A percentile compares a stretch with the other conserved stretches of the same genome.
Conservation (phyloP, 177 flowering plant genomes). For the Telopea speciosissima region DNA sequence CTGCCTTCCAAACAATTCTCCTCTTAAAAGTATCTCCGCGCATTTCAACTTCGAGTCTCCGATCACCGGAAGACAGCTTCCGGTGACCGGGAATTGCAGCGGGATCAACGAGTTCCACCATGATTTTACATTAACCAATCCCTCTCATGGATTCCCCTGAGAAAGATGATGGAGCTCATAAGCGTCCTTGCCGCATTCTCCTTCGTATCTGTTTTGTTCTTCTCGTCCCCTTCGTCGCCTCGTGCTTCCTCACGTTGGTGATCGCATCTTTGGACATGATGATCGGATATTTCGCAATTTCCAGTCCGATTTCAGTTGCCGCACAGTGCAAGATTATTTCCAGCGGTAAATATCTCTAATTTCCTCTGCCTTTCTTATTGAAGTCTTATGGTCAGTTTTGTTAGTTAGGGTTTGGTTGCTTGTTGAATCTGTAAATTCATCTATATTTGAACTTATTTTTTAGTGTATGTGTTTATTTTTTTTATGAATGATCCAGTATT, state of each 20-base stretch:
- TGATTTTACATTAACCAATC: not conserved
- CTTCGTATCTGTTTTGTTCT: not conserved
- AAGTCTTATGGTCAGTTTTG: not conserved
- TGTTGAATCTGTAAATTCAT: not conserved
- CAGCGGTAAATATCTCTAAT: conserved; percentile 44
- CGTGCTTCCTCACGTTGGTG: conserved; percentile 15
- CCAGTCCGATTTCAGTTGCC: conserved; percentile 36
- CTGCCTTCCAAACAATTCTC: too few relatives aligned
- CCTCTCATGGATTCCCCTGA: not conserved
- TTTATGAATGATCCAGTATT: too few relatives aligned
- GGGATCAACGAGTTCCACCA: not conserved
- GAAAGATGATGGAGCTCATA: not conserved
- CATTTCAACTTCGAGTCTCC: not conserved
- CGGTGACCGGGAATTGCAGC: not conserved
- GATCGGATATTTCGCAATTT: conserved; percentile 24
- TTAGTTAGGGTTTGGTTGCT: not conserved
- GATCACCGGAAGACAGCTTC: not conserved
- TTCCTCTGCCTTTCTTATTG: not conserved
- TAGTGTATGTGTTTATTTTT: too few relatives aligned
- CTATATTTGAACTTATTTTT: not conserved
- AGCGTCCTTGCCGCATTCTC: not conserved
- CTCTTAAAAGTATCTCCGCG: not conserved
- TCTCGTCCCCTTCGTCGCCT: not conserved
- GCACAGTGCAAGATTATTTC: conserved; percentile 73
- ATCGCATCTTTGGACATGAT: conserved; percentile 29